Percentiles rank a stretch among this genome's conserved stretches.
Evolutionary conservation across 768 basidiomycete species (phyloP).

Genomic region (Termitomyces sp.): DNA sequence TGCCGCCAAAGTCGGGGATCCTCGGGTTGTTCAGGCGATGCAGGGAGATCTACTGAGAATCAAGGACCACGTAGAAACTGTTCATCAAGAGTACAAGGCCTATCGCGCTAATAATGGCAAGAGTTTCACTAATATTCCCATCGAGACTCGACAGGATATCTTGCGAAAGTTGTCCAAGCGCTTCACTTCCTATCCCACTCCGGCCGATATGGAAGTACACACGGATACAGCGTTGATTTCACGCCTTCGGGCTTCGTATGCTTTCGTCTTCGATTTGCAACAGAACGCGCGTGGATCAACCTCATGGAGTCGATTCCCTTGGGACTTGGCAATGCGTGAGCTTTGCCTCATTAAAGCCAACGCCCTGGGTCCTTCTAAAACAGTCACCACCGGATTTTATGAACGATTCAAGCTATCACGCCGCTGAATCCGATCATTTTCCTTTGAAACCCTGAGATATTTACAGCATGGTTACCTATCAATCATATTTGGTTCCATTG

Average conservation of each 20-base stretch:
- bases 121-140: conserved; percentile 33
- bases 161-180: conserved; percentile 36
- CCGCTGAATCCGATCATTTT: background rate
- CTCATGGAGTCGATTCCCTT: conserved; percentile 41
- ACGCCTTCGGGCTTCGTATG: conserved; percentile 45
- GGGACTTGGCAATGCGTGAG: conserved; percentile 44
- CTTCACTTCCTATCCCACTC: conserved; percentile 30
- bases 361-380: conserved; percentile 34
- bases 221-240: conserved; percentile 24
- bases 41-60: conserved; percentile 31
- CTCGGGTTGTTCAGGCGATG: conserved; percentile 16
- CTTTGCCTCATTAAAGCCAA: conserved; percentile 46
- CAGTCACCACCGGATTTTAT: conserved; percentile 37
- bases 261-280: conserved; percentile 34
- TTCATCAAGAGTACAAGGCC: conserved; percentile 21
- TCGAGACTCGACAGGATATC: conserved; percentile 43
- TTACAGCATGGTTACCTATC: background rate
- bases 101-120: conserved; percentile 8
- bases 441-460: background rate
- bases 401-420: conserved; percentile 27
- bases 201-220: conserved; percentile 21
- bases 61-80: conserved; percentile 32
- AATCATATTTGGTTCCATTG: background rate
- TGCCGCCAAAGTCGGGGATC: conserved; percentile 16
- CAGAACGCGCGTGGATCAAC: background rate